These are phyloP conservation scores for Inga laurina DNA, from an alignment of 306 rosid genomes.

Conservation along the genomic window DNA sequence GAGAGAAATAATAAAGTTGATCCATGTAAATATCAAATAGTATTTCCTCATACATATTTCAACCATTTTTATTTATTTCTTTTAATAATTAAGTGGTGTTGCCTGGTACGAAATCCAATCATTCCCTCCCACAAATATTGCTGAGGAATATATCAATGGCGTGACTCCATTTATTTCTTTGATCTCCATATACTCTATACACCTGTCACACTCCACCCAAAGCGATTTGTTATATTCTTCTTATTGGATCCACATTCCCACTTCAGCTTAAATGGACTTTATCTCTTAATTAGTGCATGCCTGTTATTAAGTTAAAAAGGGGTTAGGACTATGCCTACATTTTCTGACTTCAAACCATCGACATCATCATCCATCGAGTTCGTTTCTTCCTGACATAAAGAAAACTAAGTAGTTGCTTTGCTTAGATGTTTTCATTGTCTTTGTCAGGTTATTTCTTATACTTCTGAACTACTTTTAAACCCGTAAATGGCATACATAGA, in stretches of 20 bases:
- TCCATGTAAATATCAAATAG: neutral
- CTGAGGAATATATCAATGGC: neutral
- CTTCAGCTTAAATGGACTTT: neutral
- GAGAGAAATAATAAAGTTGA: neutral
- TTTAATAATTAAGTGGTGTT: neutral
- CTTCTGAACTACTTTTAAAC: neutral
- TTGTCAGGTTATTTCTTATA: neutral
- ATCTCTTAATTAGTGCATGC: neutral
- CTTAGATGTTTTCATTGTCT: neutral
- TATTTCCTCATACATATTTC: neutral
- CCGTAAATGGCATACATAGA: neutral
- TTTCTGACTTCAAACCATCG: neutral
- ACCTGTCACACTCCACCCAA: conserved; percentile 8
- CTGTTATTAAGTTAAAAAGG: neutral
- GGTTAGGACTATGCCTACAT: neutral
- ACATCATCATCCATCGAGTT: neutral
- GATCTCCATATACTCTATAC: neutral
- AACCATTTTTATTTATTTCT: neutral
- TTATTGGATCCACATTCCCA: conserved; percentile 2
- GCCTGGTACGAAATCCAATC: conserved; percentile 26
- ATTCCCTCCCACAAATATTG: conserved; percentile 14
- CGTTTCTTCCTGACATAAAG: neutral
- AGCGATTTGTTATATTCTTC: neutral
- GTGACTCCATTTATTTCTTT: conserved; percentile 17
- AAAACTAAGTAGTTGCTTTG: neutral